Percentiles rank a stretch among this genome's conserved stretches.
Evolutionary conservation across 495 filamentous ascomycete species (phyloP).

Genomic region (Xylaria grammica): DNA sequence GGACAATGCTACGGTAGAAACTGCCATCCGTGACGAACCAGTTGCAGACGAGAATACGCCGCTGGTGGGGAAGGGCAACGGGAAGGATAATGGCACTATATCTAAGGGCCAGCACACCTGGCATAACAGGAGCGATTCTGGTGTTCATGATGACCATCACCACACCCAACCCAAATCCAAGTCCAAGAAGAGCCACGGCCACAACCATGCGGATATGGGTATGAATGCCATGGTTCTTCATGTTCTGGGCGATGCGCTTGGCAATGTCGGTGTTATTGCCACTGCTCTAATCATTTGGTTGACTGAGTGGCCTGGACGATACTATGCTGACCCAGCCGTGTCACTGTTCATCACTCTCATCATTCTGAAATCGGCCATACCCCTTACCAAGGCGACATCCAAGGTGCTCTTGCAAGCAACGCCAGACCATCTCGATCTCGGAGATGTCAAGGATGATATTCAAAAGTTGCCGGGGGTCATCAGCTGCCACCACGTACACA

Average conservation of each 20-base stretch:
- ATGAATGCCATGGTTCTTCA: conserved; percentile 98
- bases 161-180: conserved; percentile 77
- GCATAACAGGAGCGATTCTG: conserved; percentile 45
- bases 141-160: conserved; percentile 69
- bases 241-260: conserved; percentile 93
- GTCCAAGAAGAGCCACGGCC: conserved; percentile 60
- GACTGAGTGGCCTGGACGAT: conserved; percentile 62
- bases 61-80: conserved; percentile 37
- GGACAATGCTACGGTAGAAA: conserved; percentile 60
- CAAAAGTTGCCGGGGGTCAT: conserved; percentile 79
- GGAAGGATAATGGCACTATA: conserved; percentile 28
- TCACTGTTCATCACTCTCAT: conserved; percentile 96
- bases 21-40: conserved; percentile 54
- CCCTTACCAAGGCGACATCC: conserved; percentile 90
- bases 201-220: conserved; percentile 87
- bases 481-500: conserved; percentile 92
- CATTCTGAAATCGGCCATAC: conserved; percentile 89
- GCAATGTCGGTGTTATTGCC: conserved; percentile 95
- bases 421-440: conserved; percentile 81
- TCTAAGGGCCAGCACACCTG: conserved; percentile 28
- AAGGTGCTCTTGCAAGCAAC: conserved; percentile 94
- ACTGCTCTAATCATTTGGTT: conserved; percentile 94
- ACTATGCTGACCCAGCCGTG: conserved; percentile 89
- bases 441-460: conserved; percentile 93
- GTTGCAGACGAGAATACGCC: conserved; percentile 53